These are phyloP conservation scores for Ustilago esculenta DNA, from an alignment of 1,284 basidiomycete genomes.

Conservation along the genomic window DNA sequence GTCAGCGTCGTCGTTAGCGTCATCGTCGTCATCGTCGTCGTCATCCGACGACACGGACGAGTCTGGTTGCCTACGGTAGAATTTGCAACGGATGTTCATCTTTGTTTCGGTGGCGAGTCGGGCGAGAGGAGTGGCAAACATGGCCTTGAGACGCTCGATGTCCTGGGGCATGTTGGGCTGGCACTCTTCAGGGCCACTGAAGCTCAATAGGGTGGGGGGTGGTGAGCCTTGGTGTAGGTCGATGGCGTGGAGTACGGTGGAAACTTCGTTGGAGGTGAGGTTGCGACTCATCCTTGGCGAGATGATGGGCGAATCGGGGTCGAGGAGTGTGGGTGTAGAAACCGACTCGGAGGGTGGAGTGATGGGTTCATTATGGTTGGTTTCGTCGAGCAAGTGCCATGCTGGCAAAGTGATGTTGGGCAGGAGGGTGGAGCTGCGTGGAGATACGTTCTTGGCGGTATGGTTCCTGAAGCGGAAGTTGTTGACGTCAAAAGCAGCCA, in stretches of 20 bases:
- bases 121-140: constrained; percentile 21
- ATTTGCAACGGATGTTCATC: constrained; percentile 34
- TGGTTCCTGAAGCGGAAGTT: constrained; percentile 25
- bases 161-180: constrained; percentile 32
- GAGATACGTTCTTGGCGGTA: constrained; percentile 12
- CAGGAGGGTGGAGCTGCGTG: constrained; percentile 14
- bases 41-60: constrained; percentile 4
- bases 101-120: constrained; percentile 25
- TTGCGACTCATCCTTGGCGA: constrained; percentile 35
- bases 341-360: constrained; percentile 27
- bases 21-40: constrained; percentile 11
- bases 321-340: constrained; percentile 18
- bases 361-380: constrained; percentile 15
- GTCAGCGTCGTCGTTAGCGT: constrained; percentile 1
- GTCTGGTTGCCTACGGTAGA: constrained; percentile 17
- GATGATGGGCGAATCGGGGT: constrained; percentile 25
- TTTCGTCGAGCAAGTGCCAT: constrained; percentile 14
- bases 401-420: constrained; percentile 8
- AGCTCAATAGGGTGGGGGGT: constrained; percentile 21
- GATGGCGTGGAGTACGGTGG: constrained; percentile 7
- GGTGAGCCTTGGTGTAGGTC: constrained; percentile 34
- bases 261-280: constrained; percentile 6
- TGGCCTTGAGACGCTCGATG: constrained; percentile 16
- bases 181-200: constrained; percentile 14
- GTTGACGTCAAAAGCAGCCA: constrained; percentile 37